Evolutionary conservation across 2,329 filamentous ascomycete species (phyloP).

Genomic region (Exserohilum rostratum): DNA sequence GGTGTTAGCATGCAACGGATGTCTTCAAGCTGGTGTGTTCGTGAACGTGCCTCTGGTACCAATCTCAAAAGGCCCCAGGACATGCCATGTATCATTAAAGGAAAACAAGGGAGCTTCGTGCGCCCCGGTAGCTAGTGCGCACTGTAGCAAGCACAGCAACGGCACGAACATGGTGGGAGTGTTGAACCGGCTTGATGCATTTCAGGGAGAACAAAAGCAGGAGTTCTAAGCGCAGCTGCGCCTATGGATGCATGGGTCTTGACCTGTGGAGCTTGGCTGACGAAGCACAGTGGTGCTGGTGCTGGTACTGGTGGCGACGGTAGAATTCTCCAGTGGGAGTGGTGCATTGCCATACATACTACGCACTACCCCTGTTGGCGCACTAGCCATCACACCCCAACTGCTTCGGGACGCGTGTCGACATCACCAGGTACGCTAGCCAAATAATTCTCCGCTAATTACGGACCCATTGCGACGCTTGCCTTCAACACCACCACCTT

Average conservation of each 20-base stretch:
- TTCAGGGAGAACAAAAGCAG: not conserved
- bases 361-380: constrained; percentile 16
- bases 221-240: not conserved
- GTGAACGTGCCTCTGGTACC: constrained; percentile 61
- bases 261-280: constrained; percentile 17
- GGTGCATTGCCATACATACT: not conserved
- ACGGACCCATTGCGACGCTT: constrained; percentile 26
- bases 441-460: constrained; percentile 25
- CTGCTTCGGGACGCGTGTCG: constrained; percentile 32
- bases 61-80: constrained; percentile 64
- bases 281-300: constrained; percentile 10
- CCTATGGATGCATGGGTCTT: constrained; percentile 5
- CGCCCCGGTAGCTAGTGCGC: not conserved
- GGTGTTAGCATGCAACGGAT: constrained; percentile 15
- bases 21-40: not conserved
- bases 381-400: constrained; percentile 22
- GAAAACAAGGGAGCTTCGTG: constrained; percentile 25
- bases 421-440: constrained; percentile 21
- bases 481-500: constrained; percentile 19
- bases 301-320: too few relatives aligned
- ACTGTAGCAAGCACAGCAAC: constrained; percentile 15
- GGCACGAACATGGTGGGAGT: constrained; percentile 4
- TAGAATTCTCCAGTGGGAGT: too few relatives aligned
- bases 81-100: constrained; percentile 54
- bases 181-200: constrained; percentile 1